A percentile compares a stretch with the other conserved stretches of the same genome.
Evolutionary conservation across 2,329 filamentous ascomycete genomes (phyloP).

Genomic region (Pestalotiopsis fici): DNA sequence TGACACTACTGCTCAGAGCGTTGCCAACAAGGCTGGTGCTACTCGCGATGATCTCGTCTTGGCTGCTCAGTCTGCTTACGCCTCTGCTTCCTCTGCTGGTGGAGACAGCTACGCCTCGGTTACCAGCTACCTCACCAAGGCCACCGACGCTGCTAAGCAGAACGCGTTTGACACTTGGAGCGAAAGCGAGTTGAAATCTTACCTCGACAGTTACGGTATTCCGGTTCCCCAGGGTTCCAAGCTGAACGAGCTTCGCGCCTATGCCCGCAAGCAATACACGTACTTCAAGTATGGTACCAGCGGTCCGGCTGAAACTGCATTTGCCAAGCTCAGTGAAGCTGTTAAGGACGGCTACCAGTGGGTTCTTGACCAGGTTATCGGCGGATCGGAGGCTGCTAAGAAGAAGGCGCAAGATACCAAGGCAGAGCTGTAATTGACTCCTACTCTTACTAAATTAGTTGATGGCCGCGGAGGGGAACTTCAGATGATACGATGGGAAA

Average conservation of each 20-base stretch:
- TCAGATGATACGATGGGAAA: slow-evolving; percentile 1
- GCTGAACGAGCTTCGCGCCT: slow-evolving; percentile 68
- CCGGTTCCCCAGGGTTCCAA: slow-evolving; percentile 66
- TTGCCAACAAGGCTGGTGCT: slow-evolving; percentile 61
- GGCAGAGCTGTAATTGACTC: slow-evolving; percentile 48
- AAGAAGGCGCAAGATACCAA: slow-evolving; percentile 46
- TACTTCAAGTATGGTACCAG: slow-evolving; percentile 78
- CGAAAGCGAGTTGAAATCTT: slow-evolving; percentile 72
- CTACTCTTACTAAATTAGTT: neutral
- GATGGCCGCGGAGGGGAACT: neutral
- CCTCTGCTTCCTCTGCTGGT: slow-evolving; percentile 59
- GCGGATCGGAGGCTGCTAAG: slow-evolving; percentile 50
- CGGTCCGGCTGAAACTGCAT: slow-evolving; percentile 64
- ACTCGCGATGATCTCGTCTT: slow-evolving; percentile 74
- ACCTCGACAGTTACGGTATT: slow-evolving; percentile 78
- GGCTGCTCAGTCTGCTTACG: slow-evolving; percentile 62
- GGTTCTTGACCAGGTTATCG: slow-evolving; percentile 48
- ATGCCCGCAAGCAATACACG: slow-evolving; percentile 71
- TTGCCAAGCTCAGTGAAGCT: slow-evolving; percentile 60
- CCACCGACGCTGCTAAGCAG: slow-evolving; percentile 66
- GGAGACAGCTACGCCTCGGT: slow-evolving; percentile 64
- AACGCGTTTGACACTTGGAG: slow-evolving; percentile 73
- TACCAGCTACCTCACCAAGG: slow-evolving; percentile 69
- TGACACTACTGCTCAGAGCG: slow-evolving; percentile 57
- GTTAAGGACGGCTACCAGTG: slow-evolving; percentile 51